phyloP scores from a whole-genome alignment of 208 protist genomes.

The Leishmania amazonensis region DNA sequence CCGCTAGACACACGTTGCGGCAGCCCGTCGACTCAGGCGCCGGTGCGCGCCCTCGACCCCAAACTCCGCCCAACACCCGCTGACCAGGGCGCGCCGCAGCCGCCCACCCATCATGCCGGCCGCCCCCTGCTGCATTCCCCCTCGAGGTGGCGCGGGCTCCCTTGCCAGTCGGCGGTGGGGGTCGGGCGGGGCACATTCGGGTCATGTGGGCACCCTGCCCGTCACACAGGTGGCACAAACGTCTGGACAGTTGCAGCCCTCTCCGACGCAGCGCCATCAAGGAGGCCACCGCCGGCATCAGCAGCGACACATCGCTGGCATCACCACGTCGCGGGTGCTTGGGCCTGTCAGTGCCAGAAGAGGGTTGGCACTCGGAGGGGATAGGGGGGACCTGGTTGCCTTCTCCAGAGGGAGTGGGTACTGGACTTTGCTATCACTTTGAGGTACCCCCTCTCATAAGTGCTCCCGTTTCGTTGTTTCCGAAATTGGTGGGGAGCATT shows the following conservation, averaged over 20 bases:
- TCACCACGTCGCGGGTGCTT: background rate
- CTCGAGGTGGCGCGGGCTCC: background rate
- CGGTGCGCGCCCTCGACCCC: background rate
- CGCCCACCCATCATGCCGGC: background rate
- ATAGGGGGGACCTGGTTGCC: background rate
- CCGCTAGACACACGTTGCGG: background rate
- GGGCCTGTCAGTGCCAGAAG: background rate
- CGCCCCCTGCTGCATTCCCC: background rate
- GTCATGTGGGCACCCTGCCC: background rate
- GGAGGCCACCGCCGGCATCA: background rate
- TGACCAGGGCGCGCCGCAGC: no score
- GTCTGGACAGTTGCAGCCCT: background rate
- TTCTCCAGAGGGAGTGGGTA: background rate
- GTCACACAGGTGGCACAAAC: background rate
- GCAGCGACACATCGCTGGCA: background rate
- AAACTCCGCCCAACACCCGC: background rate
- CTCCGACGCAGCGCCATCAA: background rate
- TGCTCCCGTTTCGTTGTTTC: slow-evolving; percentile 6
- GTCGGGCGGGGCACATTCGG: no score
- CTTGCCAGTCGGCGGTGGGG: no score
- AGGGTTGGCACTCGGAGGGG: background rate
- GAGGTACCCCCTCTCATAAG: background rate
- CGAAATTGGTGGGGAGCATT: slow-evolving; percentile 25
- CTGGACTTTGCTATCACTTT: background rate
- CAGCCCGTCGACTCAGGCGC: background rate